Percentiles rank a stretch among this genome's conserved stretches.
These are phyloP conservation scores for Chaetomium globosum DNA, from an alignment of 2,329 filamentous ascomycete species.

Conservation along the genomic window DNA sequence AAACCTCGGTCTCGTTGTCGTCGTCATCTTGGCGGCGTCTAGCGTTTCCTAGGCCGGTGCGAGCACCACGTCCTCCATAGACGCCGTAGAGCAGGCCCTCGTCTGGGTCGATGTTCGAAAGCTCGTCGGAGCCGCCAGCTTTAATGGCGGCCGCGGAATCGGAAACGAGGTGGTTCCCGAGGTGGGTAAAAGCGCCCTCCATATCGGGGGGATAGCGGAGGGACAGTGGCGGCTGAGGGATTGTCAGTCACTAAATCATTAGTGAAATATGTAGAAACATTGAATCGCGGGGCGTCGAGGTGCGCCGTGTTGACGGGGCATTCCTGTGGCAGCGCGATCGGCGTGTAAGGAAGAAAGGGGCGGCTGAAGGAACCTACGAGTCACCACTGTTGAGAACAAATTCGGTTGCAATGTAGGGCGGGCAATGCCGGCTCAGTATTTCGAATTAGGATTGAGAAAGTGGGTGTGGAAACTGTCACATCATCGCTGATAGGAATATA, in stretches of 20 bases:
- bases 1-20: slow-evolving; percentile 81
- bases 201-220: slow-evolving; percentile 51
- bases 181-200: slow-evolving; percentile 87
- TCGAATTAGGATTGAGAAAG: slow-evolving; percentile 21
- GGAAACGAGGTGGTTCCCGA: slow-evolving; percentile 83
- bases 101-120: slow-evolving; percentile 72
- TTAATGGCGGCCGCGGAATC: slow-evolving; percentile 86
- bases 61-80: slow-evolving; percentile 60
- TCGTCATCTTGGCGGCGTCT: slow-evolving; percentile 74
- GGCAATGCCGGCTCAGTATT: slow-evolving; percentile 24
- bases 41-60: slow-evolving; percentile 52
- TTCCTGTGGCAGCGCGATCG: neutral
- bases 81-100: slow-evolving; percentile 78
- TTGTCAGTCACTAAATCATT: slow-evolving; percentile 21
- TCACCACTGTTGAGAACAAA: slow-evolving; percentile 24
- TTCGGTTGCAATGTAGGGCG: slow-evolving; percentile 18
- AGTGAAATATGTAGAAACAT: neutral
- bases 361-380: slow-evolving; percentile 24
- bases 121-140: slow-evolving; percentile 75
- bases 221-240: slow-evolving; percentile 32
- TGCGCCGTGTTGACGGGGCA: neutral
- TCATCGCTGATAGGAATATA: slow-evolving; percentile 33
- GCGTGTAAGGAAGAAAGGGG: slow-evolving; percentile 15
- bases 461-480: slow-evolving; percentile 33
- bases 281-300: neutral